Evolutionary conservation across 2,329 filamentous ascomycete genomes (phyloP).

Genomic region (Epichloe sibirici): DNA sequence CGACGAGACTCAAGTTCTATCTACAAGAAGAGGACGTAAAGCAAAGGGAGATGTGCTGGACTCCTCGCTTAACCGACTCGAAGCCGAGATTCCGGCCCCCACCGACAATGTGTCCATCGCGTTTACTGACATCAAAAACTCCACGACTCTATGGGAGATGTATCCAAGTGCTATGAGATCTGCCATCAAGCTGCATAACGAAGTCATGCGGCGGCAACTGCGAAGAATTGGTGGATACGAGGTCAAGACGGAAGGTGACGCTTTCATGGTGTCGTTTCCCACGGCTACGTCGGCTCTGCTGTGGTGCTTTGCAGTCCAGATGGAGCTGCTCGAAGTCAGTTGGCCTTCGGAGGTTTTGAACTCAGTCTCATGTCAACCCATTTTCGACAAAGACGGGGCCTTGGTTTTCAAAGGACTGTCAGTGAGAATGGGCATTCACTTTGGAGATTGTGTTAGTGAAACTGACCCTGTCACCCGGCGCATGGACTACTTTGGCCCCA

Average conservation of each 20-base stretch:
- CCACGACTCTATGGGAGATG: conserved; percentile 89
- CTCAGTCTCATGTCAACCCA: conserved; percentile 71
- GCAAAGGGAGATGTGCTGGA: conserved; percentile 58
- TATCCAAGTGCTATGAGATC: conserved; percentile 92
- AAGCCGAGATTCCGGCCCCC: conserved; percentile 82
- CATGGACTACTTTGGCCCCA: conserved; percentile 99
- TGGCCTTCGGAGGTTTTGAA: conserved; percentile 92
- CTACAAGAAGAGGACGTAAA: conserved; percentile 52
- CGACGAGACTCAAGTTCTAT: conserved; percentile 55
- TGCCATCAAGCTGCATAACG: conserved; percentile 94
- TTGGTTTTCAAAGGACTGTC: conserved; percentile 90
- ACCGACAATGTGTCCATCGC: conserved; percentile 85
- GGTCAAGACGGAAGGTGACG: conserved; percentile 98
- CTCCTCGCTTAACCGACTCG: conserved; percentile 74
- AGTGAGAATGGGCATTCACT: conserved; percentile 96
- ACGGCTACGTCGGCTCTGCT: conserved; percentile 88
- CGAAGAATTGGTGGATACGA: conserved; percentile 93
- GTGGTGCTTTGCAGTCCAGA: conserved; percentile 94
- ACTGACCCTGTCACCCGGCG: conserved; percentile 90
- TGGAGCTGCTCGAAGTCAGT: conserved; percentile 70
- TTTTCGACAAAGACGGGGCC: conserved; percentile 71
- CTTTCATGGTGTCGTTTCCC: conserved; percentile 98
- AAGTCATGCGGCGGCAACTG: conserved; percentile 86
- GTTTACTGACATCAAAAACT: conserved; percentile 99
- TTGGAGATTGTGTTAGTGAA: conserved; percentile 87